Percentiles rank a stretch among this genome's conserved stretches.
Conservation (phyloP, 1,284 basidiomycete genomes). For the Sporisorium exsertum region DNA sequence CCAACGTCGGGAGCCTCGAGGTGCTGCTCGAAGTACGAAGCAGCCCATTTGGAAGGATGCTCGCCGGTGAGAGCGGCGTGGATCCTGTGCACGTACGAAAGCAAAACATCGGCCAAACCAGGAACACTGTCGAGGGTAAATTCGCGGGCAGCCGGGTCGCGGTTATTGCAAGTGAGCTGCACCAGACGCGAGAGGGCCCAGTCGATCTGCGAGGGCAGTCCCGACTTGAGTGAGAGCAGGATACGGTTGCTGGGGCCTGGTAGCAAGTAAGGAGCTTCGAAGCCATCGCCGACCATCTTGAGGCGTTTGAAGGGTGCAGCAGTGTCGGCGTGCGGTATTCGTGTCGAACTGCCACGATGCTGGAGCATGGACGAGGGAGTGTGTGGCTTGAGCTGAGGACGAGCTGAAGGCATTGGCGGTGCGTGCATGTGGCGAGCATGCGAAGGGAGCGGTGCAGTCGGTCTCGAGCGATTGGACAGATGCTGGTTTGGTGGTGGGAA, state of each 20-base stretch:
- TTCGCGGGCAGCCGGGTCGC: conserved; percentile 32
- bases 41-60: conserved; percentile 49
- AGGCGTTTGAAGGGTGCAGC: conserved; percentile 28
- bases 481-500: conserved; percentile 28
- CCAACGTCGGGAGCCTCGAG: conserved; percentile 46
- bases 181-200: conserved; percentile 64
- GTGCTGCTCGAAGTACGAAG: conserved; percentile 50
- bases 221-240: conserved; percentile 61
- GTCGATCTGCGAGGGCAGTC: conserved; percentile 63
- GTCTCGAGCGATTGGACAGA: conserved; percentile 17
- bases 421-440: conserved; percentile 33
- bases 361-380: conserved; percentile 24
- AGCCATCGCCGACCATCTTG: conserved; percentile 39
- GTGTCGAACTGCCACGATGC: conserved; percentile 13
- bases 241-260: conserved; percentile 63
- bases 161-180: conserved; percentile 32
- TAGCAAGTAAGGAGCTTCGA: conserved; percentile 49
- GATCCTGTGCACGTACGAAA: conserved; percentile 52
- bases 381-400: conserved; percentile 17
- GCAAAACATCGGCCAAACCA: conserved; percentile 58
- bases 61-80: conserved; percentile 50
- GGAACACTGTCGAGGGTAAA: conserved; percentile 53
- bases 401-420: conserved; percentile 14
- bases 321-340: conserved; percentile 17
- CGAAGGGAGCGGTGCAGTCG: conserved; percentile 31